Evolutionary conservation across 306 rosid genomes (phyloP).

Genomic region (Vachellia collinsii): DNA sequence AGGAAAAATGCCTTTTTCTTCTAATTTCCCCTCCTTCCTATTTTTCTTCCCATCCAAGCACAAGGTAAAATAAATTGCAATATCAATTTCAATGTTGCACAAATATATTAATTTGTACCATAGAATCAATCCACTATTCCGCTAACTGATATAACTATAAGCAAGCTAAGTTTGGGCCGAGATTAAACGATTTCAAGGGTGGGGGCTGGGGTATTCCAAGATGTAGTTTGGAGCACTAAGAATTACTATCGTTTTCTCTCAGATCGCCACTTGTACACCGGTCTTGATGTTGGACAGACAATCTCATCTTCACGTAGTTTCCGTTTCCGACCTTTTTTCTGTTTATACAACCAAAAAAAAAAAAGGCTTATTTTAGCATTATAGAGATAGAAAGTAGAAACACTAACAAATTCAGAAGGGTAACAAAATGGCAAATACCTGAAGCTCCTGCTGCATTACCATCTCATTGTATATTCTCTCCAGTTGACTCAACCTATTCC

Average conservation of each 20-base stretch:
- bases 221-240: not conserved
- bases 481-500: constrained; percentile 54
- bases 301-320: constrained; percentile 82
- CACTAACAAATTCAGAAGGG: not conserved
- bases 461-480: constrained; percentile 77
- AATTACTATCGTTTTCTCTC: constrained; percentile 68
- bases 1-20: too few relatives aligned
- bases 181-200: too few relatives aligned
- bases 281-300: constrained; percentile 54
- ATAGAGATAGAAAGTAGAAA: not conserved
- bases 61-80: too few relatives aligned
- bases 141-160: not conserved
- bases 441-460: constrained; percentile 73
- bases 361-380: constrained; percentile 24
- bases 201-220: not conserved
- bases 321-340: constrained; percentile 75
- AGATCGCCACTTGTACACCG: constrained; percentile 77
- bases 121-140: not conserved
- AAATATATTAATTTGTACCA: too few relatives aligned
- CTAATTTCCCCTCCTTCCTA: too few relatives aligned
- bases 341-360: constrained; percentile 15
- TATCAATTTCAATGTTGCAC: too few relatives aligned
- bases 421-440: constrained; percentile 50
- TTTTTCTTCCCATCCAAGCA: too few relatives aligned
- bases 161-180: too few relatives aligned